phyloP scores from a whole-genome alignment of 192 early-diverging fungal genomes.

The Dimargaris xerosporica region DNA sequence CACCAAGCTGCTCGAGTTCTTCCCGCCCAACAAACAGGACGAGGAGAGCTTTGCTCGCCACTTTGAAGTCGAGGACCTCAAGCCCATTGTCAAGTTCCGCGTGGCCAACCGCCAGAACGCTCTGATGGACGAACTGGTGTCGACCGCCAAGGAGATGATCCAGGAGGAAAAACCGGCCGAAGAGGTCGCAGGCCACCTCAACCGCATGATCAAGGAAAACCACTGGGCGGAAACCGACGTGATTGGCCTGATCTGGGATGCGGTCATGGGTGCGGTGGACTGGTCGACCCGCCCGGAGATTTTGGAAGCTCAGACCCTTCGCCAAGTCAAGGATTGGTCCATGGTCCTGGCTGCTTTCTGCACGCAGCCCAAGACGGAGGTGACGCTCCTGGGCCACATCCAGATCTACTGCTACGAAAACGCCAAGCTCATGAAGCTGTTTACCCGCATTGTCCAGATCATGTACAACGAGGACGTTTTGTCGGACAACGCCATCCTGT shows the following conservation, averaged over 20 bases:
- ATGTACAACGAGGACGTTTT: conserved; percentile 86
- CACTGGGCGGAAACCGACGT: conserved; percentile 62
- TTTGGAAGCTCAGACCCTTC: conserved; percentile 55
- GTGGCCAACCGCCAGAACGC: conserved; percentile 50
- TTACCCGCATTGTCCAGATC: conserved; percentile 59
- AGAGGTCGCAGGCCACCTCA: conserved; percentile 15
- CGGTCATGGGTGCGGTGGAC: conserved; percentile 62
- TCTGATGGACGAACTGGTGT: conserved; percentile 47
- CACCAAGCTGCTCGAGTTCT: conserved; percentile 66
- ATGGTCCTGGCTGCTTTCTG: conserved; percentile 60
- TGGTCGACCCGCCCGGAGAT: conserved; percentile 69
- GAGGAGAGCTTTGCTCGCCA: conserved; percentile 78
- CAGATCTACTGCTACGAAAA: conserved; percentile 81
- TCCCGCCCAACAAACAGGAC: conserved; percentile 80
- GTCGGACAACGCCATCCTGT: conserved; percentile 81
- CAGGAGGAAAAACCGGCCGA: conserved; percentile 21
- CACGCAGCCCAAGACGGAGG: conserved; percentile 68
- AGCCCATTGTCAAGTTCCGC: conserved; percentile 68
- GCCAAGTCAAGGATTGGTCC: conserved; percentile 49
- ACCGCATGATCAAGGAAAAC: conserved; percentile 16
- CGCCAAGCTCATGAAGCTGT: conserved; percentile 74
- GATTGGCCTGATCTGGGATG: conserved; percentile 66
- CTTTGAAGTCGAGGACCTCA: conserved; percentile 87
- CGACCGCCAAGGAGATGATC: conserved; percentile 41
- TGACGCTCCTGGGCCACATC: conserved; percentile 68